Evolutionary conservation across 208 protist genomes (phyloP).

Genomic region (Leptomonas pyrrhocoris): DNA sequence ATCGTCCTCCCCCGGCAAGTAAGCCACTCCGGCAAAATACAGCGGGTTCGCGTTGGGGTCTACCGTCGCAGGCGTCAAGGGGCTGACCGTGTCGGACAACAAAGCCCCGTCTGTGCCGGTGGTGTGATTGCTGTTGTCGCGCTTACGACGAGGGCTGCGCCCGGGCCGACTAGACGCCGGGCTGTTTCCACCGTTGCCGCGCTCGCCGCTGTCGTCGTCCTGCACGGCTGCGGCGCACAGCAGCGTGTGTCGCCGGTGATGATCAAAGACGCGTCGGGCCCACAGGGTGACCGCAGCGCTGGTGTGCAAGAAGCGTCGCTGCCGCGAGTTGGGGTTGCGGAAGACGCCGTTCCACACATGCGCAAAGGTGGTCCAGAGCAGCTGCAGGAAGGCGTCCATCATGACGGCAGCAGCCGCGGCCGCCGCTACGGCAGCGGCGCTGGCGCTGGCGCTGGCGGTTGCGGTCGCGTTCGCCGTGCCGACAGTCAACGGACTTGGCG

Average conservation of each 20-base stretch:
- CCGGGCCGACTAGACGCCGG: neutral
- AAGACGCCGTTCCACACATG: slow-evolving; percentile 69
- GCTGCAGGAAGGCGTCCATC: slow-evolving; percentile 33
- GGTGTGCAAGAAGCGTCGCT: slow-evolving; percentile 41
- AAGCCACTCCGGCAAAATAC: slow-evolving; percentile 45
- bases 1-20: slow-evolving; percentile 22
- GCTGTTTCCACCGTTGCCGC: neutral
- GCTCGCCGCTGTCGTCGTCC: neutral
- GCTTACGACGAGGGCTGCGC: slow-evolving; percentile 10
- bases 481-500: slow-evolving; percentile 1
- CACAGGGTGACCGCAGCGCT: slow-evolving; percentile 23
- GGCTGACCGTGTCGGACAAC: neutral
- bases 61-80: neutral
- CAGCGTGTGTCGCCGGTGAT: slow-evolving; percentile 15
- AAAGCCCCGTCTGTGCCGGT: neutral
- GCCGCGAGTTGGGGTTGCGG: slow-evolving; percentile 54
- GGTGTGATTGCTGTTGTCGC: slow-evolving; percentile 1
- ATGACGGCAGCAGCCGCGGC: neutral
- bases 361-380: slow-evolving; percentile 56
- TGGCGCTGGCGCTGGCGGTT: too few relatives aligned
- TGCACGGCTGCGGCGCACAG: slow-evolving; percentile 1
- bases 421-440: neutral
- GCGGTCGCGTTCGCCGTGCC: neutral
- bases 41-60: neutral
- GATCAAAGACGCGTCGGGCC: slow-evolving; percentile 39